Evolutionary conservation across 2,329 filamentous ascomycete species (phyloP), one percentile per base, ranked within the genome.

Genomic region (Colletotrichum spaethianum): DNA sequence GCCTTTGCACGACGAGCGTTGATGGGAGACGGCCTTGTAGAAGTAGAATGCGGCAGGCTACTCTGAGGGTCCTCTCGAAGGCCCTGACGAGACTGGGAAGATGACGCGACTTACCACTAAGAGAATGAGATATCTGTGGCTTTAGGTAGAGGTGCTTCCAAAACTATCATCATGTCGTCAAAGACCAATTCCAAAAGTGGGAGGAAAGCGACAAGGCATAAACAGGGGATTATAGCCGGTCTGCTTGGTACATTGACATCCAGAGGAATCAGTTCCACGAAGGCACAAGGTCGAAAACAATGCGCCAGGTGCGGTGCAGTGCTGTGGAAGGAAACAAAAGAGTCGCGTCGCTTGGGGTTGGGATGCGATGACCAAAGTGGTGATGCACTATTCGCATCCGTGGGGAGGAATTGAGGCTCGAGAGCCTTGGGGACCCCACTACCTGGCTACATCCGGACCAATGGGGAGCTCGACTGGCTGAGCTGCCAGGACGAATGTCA

Each of bases 111-210:
- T 81, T 76, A 85, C 83, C 81, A 82, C 81, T 85, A 85, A 77
- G 77, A 83, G 73, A 79, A 80, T 78, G 75, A 80, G 75, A 79
- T 75, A 74, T 77, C 78, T 74, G 76, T 75, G 75, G 76, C 73
- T 74, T 78, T 76, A 72, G 75, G 72, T 76, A 77, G 74, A 75
- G 77, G 76, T 77, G 71, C 38, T 73, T 79, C 77, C 80, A 82
- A 84, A 80, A 78, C 77, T 82, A 82, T 83, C 83, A 84, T 84
- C 78, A 76, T 84, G 82, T 80, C 80, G 80, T 78, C 75, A 72
- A 73, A 73, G 66, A 63, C 73, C 61, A 60, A 48, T 65, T 67
- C 67, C 46, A 67, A 71, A 71, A 50, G 55, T 57, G 55, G 60
- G 52, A 71, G 67, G 48, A 73, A 73, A 53, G 70, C 67, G 60